Percentiles rank a stretch among this genome's conserved stretches.
phyloP scores from a whole-genome alignment of 345 rosid genomes.

The Cardamine occulta region DNA sequence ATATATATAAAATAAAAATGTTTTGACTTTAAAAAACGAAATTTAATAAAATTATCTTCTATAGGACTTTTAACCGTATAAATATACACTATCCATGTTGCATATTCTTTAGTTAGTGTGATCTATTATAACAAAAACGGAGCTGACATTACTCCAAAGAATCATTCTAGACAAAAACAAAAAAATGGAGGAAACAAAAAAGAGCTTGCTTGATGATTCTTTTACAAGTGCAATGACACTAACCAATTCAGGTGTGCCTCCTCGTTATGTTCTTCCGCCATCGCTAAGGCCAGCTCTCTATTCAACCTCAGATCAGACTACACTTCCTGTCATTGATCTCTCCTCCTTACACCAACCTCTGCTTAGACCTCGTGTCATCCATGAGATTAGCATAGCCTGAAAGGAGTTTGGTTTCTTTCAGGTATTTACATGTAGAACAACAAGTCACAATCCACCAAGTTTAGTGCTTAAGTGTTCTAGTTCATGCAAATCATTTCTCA shows the following conservation, averaged over 20 bases:
- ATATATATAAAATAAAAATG: background rate
- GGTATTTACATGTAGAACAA: conserved; percentile 21
- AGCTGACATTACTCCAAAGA: background rate
- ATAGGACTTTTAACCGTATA: conserved; percentile 10
- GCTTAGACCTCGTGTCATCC: conserved; percentile 29
- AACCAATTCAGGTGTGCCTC: conserved; percentile 38
- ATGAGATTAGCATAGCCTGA: conserved; percentile 38
- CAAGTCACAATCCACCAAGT: background rate
- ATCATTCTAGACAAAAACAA: background rate
- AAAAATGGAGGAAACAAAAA: conserved; percentile 34
- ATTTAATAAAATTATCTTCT: conserved; percentile 20
- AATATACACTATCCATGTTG: conserved; percentile 34
- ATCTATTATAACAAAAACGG: background rate
- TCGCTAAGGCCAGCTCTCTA: conserved; percentile 40
- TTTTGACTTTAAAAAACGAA: background rate
- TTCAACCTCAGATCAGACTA: conserved; percentile 5
- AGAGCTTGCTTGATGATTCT: conserved; percentile 39
- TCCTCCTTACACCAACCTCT: conserved; percentile 37
- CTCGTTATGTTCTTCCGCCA: conserved; percentile 41
- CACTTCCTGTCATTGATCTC: conserved; percentile 45
- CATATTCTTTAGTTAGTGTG: conserved; percentile 15
- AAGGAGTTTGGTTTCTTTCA: conserved; percentile 45
- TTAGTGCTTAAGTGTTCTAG: background rate
- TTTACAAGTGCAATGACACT: conserved; percentile 46
- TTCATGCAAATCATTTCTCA: conserved; percentile 20